Evolutionary conservation across 441 rosid genomes (phyloP).

Genomic region (Hura crepitans): DNA sequence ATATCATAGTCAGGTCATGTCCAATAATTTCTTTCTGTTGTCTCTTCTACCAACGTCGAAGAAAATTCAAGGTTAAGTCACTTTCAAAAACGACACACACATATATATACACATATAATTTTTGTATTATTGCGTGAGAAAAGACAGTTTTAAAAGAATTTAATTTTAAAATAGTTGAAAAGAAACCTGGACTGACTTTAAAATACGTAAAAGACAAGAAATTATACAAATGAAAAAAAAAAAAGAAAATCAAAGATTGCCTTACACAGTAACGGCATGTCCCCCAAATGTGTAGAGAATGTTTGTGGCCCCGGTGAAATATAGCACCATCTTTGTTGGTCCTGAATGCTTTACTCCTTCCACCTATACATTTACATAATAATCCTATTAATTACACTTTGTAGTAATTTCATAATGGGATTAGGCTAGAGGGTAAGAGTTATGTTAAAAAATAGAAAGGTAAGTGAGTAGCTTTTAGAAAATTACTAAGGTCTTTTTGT

Average conservation of each 20-base stretch:
- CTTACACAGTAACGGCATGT: slow-evolving; percentile 98
- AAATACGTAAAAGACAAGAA: slow-evolving; percentile 33
- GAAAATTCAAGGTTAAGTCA: background rate
- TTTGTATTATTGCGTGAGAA: background rate
- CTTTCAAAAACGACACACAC: background rate
- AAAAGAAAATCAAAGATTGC: slow-evolving; percentile 16
- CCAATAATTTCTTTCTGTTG: no score
- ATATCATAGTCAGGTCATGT: slow-evolving; percentile 10
- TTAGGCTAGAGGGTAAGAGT: no score
- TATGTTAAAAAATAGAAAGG: no score
- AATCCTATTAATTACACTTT: background rate
- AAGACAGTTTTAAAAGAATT: no score
- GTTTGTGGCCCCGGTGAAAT: slow-evolving; percentile 97
- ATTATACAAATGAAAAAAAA: background rate
- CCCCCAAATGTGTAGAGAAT: slow-evolving; percentile 95
- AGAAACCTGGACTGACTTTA: slow-evolving; percentile 6
- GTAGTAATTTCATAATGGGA: no score
- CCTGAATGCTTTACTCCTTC: slow-evolving; percentile 73
- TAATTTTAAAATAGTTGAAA: background rate
- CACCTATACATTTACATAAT: slow-evolving; percentile 29
- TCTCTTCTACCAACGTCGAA: no score
- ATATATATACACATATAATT: background rate
- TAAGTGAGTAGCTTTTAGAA: no score
- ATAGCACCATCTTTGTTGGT: slow-evolving; percentile 75
- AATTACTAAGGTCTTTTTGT: no score